Percentiles rank a stretch among this genome's conserved stretches.
These are phyloP conservation scores for Rhizopus stolonifer DNA, from an alignment of 371 early-diverging fungal genomes.

Conservation along the genomic window DNA sequence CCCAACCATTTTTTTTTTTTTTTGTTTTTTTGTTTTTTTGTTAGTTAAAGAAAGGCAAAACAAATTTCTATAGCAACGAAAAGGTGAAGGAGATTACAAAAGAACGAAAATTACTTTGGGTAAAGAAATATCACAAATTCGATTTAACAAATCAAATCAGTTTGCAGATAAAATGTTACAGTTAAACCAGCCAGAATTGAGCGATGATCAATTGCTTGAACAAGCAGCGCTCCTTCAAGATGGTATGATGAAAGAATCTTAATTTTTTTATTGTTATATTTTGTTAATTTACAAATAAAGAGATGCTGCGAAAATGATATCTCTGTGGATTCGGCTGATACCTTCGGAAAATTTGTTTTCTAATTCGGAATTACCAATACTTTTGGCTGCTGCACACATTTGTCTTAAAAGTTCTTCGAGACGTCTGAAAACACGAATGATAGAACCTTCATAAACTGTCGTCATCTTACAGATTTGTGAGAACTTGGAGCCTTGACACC, in stretches of 20 bases:
- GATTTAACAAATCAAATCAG: conserved; percentile 9
- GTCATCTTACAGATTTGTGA: conserved; percentile 96
- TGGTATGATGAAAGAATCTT: conserved; percentile 12
- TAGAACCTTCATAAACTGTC: conserved; percentile 95
- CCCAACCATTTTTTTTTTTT: too few species aligned
- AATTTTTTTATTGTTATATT: conserved; percentile 3
- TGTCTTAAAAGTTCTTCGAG: conserved; percentile 97
- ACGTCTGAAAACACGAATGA: conserved; percentile 94
- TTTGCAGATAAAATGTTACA: conserved; percentile 43
- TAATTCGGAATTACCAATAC: conserved; percentile 97
- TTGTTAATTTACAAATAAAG: conserved; percentile 79
- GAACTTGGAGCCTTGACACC: conserved; percentile 97
- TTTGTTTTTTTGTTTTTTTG: background rate
- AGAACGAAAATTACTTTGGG: conserved; percentile 31
- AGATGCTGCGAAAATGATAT: conserved; percentile 98
- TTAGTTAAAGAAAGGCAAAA: background rate
- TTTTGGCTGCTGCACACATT: conserved; percentile 93
- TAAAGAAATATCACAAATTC: conserved; percentile 11
- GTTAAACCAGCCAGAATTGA: conserved; percentile 9
- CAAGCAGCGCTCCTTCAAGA: conserved; percentile 17
- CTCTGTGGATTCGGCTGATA: conserved; percentile 95
- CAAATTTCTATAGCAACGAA: background rate
- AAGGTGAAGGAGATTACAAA: background rate
- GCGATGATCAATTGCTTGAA: conserved; percentile 11
- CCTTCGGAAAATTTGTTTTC: conserved; percentile 96